These are phyloP conservation scores for Psilocybe tampanensis DNA, from an alignment of 768 basidiomycete genomes.

Conservation along the genomic window DNA sequence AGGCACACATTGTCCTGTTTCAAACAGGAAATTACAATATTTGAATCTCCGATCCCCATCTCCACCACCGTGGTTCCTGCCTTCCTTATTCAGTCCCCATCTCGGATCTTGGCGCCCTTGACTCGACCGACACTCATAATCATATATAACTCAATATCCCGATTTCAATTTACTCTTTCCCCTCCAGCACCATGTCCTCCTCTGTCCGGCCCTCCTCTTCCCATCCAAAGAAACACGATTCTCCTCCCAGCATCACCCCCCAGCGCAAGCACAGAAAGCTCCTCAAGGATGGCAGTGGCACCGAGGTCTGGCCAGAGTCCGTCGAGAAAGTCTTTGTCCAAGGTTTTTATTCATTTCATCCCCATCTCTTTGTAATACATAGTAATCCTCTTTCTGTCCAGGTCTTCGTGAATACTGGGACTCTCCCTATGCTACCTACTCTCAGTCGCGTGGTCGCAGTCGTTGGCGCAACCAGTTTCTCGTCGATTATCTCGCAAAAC, in stretches of 20 bases:
- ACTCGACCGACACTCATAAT: slow-evolving; percentile 18
- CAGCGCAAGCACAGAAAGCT: slow-evolving; percentile 85
- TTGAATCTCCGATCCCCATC: slow-evolving; percentile 36
- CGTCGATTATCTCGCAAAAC: slow-evolving; percentile 75
- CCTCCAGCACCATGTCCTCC: slow-evolving; percentile 24
- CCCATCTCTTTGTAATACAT: slow-evolving; percentile 2
- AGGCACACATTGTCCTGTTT: slow-evolving; percentile 21
- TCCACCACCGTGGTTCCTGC: slow-evolving; percentile 50
- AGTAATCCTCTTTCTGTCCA: slow-evolving; percentile 31
- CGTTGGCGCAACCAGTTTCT: slow-evolving; percentile 86
- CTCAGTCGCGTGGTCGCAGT: slow-evolving; percentile 71
- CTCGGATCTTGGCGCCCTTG: slow-evolving; percentile 60
- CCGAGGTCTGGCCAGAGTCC: slow-evolving; percentile 82
- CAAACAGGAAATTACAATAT: slow-evolving; percentile 17
- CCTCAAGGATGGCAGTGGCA: slow-evolving; percentile 75
- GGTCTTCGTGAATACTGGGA: slow-evolving; percentile 80
- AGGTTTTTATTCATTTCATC: slow-evolving; percentile 40
- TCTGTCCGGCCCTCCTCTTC: slow-evolving; percentile 24
- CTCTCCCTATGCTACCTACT: slow-evolving; percentile 78
- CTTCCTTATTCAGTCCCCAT: slow-evolving; percentile 48
- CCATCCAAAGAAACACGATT: slow-evolving; percentile 34
- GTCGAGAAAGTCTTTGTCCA: slow-evolving; percentile 79
- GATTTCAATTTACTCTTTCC: slow-evolving; percentile 13
- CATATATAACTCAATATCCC: slow-evolving; percentile 28
- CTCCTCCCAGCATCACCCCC: slow-evolving; percentile 57